phyloP scores from a whole-genome alignment of 257 asterid genomes.

The Plectranthus barbatus region DNA sequence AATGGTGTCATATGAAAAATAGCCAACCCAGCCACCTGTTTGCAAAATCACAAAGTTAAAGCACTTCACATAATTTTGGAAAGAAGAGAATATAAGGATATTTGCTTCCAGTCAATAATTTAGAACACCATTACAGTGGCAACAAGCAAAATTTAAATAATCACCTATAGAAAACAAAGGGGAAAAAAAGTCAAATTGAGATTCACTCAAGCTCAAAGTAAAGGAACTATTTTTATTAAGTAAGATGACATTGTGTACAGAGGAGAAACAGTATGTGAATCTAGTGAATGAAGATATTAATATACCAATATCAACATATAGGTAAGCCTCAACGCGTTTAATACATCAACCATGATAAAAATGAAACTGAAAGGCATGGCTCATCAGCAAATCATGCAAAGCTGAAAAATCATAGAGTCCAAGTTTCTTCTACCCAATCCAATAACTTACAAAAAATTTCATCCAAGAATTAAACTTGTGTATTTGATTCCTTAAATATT shows the following conservation, averaged over 20 bases:
- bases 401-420: not conserved
- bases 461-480: not conserved
- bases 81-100: not conserved
- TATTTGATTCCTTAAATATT: no score
- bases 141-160: not conserved
- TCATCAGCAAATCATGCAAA: not conserved
- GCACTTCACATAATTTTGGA: not conserved
- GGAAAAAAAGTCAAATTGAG: no score
- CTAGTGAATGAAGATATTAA: no score
- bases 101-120: not conserved
- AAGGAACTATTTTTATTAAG: slow-evolving; percentile 3
- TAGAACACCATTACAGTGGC: not conserved
- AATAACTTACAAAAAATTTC: not conserved
- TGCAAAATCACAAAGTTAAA: slow-evolving; percentile 18
- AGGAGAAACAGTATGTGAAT: not conserved
- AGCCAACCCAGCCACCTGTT: slow-evolving; percentile 99
- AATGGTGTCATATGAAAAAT: slow-evolving; percentile 87
- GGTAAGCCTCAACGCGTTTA: not conserved
- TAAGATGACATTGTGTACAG: not conserved
- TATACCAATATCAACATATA: not conserved
- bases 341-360: not conserved
- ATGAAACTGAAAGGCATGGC: not conserved
- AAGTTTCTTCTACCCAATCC: not conserved
- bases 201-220: not conserved
- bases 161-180: not conserved